phyloP scores from a whole-genome alignment of 2,329 filamentous ascomycete species.

The Fusarium kyushuense region DNA sequence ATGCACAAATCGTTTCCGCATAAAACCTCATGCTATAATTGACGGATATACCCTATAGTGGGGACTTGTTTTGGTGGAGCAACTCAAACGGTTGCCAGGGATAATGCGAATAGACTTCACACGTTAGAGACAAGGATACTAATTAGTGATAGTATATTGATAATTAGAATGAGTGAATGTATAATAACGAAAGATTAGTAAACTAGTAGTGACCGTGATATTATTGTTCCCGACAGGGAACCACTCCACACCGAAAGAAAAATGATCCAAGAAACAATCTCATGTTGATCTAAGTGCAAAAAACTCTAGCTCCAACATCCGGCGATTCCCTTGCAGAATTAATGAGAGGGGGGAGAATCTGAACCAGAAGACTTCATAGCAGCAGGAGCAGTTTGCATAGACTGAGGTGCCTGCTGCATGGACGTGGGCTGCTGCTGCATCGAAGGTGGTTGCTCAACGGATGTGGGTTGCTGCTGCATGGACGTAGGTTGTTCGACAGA shows the following conservation, averaged over 20 bases:
- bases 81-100: too few relatives aligned
- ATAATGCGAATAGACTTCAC: too few relatives aligned
- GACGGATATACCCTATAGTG: background rate
- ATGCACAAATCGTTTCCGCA: too few relatives aligned
- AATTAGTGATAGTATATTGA: background rate
- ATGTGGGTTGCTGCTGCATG: background rate
- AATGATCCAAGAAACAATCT: background rate
- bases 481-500: background rate
- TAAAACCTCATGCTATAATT: too few relatives aligned
- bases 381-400: background rate
- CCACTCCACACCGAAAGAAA: too few relatives aligned
- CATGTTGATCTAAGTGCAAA: background rate
- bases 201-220: background rate
- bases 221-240: background rate
- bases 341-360: constrained; percentile 1
- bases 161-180: background rate
- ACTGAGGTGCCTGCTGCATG: background rate
- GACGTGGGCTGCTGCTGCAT: background rate
- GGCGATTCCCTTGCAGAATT: background rate
- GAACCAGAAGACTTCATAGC: background rate
- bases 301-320: background rate
- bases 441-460: background rate
- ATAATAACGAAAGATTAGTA: background rate
- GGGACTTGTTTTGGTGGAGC: background rate
- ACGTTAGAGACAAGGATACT: rapidly evolving